Base-by-base conservation (phyloP, 1,284 basidiomycete genomes). In the Apiotrichum siamense region DNA sequence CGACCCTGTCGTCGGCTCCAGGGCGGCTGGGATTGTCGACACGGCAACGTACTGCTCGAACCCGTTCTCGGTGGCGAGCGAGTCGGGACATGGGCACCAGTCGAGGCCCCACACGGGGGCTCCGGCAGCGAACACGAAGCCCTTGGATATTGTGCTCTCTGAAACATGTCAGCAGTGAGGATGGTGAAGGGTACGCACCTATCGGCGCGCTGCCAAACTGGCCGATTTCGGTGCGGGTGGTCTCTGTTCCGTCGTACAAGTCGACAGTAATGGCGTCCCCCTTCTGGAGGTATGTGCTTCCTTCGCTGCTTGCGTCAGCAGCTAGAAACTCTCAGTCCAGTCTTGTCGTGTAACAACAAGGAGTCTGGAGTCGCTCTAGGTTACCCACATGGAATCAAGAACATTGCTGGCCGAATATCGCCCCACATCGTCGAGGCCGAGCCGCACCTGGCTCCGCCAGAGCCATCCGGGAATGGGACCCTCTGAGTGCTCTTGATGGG, bases 71-170 rank as follows among this genome's bases (percentile, higher is more conserved):
- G 54, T 17, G 65, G 77, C 56, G 57, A 85, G 82, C 24, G 77
- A 75, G 23, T 79, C 76, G 53, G 85, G 79, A 18, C 84, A 82
- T 1, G 91, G 90, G 67, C 88, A 90, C 90, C 91, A 96, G 62
- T 92, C 88, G 18, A 93, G 66, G 0, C 83, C 87, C 84, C 86
- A 90, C 15, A 88, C 85, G 0, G 87, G 86, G 3, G 84, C 85
- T 2, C 92, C 92, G 0, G 86, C 84, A 56, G 85, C 86, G 71
- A 94, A 61, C 11, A 68, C 47, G 39, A 57, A 63, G 1, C 67
- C 66, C 18, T 51, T 41, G 24, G 43, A 43, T 13, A 44, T 42
- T 6, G 35, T 47, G 27, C 21, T 25, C 10, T 44, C 41, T 27
- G 40, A 21, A 10, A 39, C 27, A 3, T 7, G 50, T 52, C 25